A percentile compares a stretch with the other conserved stretches of the same genome.
Evolutionary conservation across 768 basidiomycete genomes (phyloP).

Genomic region (Termitomyces sp.): DNA sequence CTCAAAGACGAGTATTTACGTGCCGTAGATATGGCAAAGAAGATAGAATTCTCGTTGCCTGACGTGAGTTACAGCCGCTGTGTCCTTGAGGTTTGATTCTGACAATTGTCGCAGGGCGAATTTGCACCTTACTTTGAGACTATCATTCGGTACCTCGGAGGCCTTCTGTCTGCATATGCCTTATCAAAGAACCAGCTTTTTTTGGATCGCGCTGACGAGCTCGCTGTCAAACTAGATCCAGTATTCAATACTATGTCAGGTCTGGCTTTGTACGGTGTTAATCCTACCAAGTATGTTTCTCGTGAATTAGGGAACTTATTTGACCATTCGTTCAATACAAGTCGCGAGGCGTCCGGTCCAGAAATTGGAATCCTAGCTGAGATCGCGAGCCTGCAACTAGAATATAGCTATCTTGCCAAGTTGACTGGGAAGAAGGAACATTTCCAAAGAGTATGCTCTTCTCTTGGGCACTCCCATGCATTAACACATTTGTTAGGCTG

Average conservation of each 20-base stretch:
- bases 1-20: slow-evolving; percentile 64
- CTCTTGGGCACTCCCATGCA: not conserved
- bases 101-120: slow-evolving; percentile 16
- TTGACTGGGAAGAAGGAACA: slow-evolving; percentile 66
- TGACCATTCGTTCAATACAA: slow-evolving; percentile 7
- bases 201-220: slow-evolving; percentile 69
- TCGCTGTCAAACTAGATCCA: slow-evolving; percentile 67
- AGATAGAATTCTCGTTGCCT: slow-evolving; percentile 43
- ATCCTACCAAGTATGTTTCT: slow-evolving; percentile 50
- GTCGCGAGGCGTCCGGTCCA: slow-evolving; percentile 25
- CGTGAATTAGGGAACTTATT: not conserved
- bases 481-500: slow-evolving; percentile 29
- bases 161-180: slow-evolving; percentile 79
- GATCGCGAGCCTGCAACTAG: slow-evolving; percentile 76
- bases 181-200: slow-evolving; percentile 59
- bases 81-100: not conserved
- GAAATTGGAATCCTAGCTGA: slow-evolving; percentile 61
- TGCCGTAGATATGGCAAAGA: slow-evolving; percentile 49
- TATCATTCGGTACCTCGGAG: slow-evolving; percentile 86
- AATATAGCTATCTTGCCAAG: slow-evolving; percentile 80
- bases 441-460: slow-evolving; percentile 43
- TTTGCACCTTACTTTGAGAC: slow-evolving; percentile 73
- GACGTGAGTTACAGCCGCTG: slow-evolving; percentile 25
- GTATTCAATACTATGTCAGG: slow-evolving; percentile 68
- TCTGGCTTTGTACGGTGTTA: slow-evolving; percentile 65